Evolutionary conservation across 2,329 filamentous ascomycete genomes (phyloP).

Genomic region (Pseudocercospora eumusae): DNA sequence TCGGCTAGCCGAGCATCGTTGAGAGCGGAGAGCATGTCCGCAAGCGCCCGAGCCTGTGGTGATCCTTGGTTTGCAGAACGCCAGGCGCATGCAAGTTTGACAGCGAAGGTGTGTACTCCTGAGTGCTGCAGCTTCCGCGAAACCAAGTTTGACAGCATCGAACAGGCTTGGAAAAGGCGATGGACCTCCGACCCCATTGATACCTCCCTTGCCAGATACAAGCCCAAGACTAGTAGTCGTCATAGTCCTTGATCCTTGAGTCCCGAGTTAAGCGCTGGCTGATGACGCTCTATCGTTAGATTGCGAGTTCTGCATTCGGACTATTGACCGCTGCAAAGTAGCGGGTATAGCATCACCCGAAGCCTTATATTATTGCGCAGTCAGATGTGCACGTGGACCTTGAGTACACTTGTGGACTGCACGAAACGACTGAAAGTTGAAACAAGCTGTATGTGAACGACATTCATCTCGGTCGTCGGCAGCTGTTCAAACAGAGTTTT

Average conservation of each 20-base stretch:
- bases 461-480: conserved; percentile 1
- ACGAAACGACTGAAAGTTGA: background rate
- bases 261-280: conserved; percentile 3
- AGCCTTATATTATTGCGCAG: conserved; percentile 7
- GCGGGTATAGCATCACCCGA: conserved; percentile 4
- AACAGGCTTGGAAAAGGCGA: background rate
- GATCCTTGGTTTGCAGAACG: background rate
- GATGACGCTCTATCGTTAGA: background rate
- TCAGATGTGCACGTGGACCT: background rate
- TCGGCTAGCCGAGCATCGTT: conserved; percentile 1
- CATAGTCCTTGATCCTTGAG: conserved; percentile 1
- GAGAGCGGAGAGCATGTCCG: background rate
- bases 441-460: background rate
- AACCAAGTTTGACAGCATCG: background rate
- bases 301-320: conserved; percentile 1
- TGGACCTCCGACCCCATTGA: conserved; percentile 1
- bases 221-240: background rate
- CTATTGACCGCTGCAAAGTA: conserved; percentile 2
- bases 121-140: background rate
- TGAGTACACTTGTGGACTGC: background rate
- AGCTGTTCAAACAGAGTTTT: background rate
- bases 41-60: background rate
- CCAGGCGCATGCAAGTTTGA: background rate
- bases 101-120: conserved; percentile 5
- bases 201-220: background rate